Base-by-base conservation (phyloP, 2,329 filamentous ascomycete genomes). In the Hypoxylon rubiginosum region DNA sequence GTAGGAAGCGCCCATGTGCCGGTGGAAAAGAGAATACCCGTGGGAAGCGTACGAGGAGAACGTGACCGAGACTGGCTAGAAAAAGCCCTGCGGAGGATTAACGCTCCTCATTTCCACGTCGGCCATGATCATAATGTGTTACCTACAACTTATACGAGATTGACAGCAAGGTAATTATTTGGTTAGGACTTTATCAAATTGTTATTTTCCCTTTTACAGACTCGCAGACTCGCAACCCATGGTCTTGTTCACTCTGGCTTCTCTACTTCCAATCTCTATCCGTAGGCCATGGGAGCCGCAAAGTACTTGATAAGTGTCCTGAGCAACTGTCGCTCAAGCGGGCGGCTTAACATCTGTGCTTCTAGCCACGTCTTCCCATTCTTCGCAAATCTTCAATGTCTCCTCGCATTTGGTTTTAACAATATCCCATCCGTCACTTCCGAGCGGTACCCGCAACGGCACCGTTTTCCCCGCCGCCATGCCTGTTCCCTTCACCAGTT, bases 381-480 rank as follows among this genome's bases (percentile, higher is more conserved):
- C 82, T 7, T 81, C 78, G n/a, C 83, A 81, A 4, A 83, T 81
- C 67, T 84, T 80, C 32, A 77, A 60, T 52, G 85, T 85, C 11
- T 76, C 75, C 46, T 87, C 81, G 21, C 87, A 78, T 76, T 88
- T 88, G 0, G 75, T 71, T 68, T 79, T 83, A 21, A 89, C 81
- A 4, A 68, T 77, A 1, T 72, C 71, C 73, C 83, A 88, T 0
- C 84, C 84, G 75, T 88, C 86, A 0, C 79, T 84, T 0, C 86
- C 86, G 10, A 89, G 77, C 0, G 85, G 80, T 13, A 85, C 80
- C 30, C 86, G 77, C 7, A 88, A 69, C 3, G 86, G 86, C 1
- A 79, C 30, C 0, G 46, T 56, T 48, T 62, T 78, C 0, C 77
- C 78, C 1, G 66, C 71, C 1, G 69, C 76, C n/a, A 76, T 57